phyloP scores from a whole-genome alignment of 2,329 filamentous ascomycete genomes.

The Penicillium polonicum region DNA sequence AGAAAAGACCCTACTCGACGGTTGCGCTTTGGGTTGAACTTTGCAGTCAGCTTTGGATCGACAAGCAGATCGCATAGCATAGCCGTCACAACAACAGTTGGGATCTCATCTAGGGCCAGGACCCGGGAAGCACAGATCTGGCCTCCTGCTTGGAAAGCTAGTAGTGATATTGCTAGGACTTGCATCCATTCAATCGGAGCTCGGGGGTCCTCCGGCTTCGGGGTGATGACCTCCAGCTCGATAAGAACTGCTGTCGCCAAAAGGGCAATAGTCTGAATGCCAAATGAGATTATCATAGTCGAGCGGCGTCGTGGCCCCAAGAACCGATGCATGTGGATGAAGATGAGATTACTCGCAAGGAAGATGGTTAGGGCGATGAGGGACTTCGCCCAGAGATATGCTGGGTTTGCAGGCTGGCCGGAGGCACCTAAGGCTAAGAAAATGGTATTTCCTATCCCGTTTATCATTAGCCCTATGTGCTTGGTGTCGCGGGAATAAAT shows the following conservation, averaged over 20 bases:
- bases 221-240: conserved; percentile 33
- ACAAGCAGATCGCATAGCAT: conserved; percentile 42
- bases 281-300: conserved; percentile 42
- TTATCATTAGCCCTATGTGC: background rate
- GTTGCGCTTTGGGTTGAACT: conserved; percentile 33
- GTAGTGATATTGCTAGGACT: conserved; percentile 38
- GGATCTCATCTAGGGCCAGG: conserved; percentile 41
- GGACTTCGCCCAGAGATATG: conserved; percentile 45
- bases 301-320: conserved; percentile 37
- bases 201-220: conserved; percentile 29
- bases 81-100: conserved; percentile 44
- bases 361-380: conserved; percentile 42
- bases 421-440: conserved; percentile 46
- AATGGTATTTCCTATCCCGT: conserved; percentile 41
- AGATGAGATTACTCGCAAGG: conserved; percentile 41
- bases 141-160: conserved; percentile 44
- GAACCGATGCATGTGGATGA: conserved; percentile 36
- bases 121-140: conserved; percentile 42
- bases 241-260: conserved; percentile 38
- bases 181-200: conserved; percentile 39
- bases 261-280: conserved; percentile 38
- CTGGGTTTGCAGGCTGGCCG: conserved; percentile 41
- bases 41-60: conserved; percentile 31
- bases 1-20: conserved; percentile 39
- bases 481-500: background rate